Base-by-base conservation (phyloP, 305 asterid genomes). In the Ilex paraguariensis region DNA sequence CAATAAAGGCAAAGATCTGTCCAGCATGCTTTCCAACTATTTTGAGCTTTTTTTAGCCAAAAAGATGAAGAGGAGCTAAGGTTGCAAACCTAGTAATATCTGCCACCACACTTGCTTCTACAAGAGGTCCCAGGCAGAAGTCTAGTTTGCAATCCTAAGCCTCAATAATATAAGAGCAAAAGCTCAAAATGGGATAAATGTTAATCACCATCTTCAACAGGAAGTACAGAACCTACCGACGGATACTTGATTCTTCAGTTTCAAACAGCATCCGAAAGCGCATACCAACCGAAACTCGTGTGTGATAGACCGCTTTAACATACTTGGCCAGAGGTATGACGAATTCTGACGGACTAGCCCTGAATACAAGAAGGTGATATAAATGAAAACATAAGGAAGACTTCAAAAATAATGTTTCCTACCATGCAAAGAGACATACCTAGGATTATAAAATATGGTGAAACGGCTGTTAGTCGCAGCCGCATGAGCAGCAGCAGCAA, bases 401-500 rank as follows among this genome's bases (percentile, higher is more conserved):
- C 64, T 57, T 61, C 49, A 58, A 46, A 16, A 14, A 40, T 39
- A 56, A 52, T 15, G 28, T 21, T 10, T 7, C 7, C 21, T 21
- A 6, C 21, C 33, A 58, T 36, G 44, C 7, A n/a, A 45, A 15
- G 70, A 56, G 5, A 14, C 21, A 67, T 75, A 93, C 98, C 98
- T 90, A 31, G 98, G 98, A 82, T 93, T 90, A 69, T 74, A 93
- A 80, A 90, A 93, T 72, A 93, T 82, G 39, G 94, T 87, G 79
- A 93, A 93, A 63, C 97, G 98, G 66, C 95, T 92, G 76, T 82
- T 92, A 21, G 98, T 92, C 7, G 96, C 90, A 7, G 93, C 95
- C 36, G 98, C 98, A 82, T 91, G 98, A 67, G 98, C 94, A 44
- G 98, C 96, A 21, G 96, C 96, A 65, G 98, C 97, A 69, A 92